phyloP scores from a whole-genome alignment of 2,329 filamentous ascomycete genomes.

The Arthrinium phaeospermum region DNA sequence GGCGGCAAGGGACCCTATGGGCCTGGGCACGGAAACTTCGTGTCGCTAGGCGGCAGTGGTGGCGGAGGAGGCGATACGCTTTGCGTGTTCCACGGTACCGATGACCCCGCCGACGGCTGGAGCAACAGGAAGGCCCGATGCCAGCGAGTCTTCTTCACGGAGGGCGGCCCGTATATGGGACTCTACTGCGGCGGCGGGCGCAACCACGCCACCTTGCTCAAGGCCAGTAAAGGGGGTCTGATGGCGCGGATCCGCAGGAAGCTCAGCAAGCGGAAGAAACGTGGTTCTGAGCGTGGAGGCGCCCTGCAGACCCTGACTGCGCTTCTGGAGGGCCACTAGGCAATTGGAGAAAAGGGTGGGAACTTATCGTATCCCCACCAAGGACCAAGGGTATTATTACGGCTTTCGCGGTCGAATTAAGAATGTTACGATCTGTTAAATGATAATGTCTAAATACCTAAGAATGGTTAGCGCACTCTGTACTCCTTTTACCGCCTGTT shows the following conservation, averaged over 20 bases:
- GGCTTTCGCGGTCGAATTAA: neutral
- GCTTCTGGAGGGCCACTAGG: conserved; percentile 15
- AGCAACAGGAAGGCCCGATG: conserved; percentile 35
- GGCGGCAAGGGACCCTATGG: conserved; percentile 33
- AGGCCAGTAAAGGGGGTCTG: conserved; percentile 1
- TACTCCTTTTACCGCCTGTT: neutral
- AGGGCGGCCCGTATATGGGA: conserved; percentile 33
- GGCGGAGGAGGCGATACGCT: conserved; percentile 27
- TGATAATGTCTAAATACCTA: conserved; percentile 14
- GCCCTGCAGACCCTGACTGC: conserved; percentile 5
- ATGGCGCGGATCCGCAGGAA: conserved; percentile 15
- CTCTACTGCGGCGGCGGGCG: conserved; percentile 19
- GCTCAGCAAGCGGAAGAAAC: conserved; percentile 15
- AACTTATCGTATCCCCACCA: neutral
- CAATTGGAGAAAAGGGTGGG: neutral
- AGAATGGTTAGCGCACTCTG: neutral
- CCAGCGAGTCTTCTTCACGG: conserved; percentile 37
- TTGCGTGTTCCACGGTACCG: conserved; percentile 39
- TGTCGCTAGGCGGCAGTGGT: conserved; percentile 20
- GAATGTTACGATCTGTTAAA: neutral
- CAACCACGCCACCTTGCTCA: neutral
- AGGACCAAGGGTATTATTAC: neutral
- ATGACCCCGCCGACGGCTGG: conserved; percentile 37
- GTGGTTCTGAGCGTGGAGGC: neutral
- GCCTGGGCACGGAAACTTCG: conserved; percentile 39